phyloP scores from a whole-genome alignment of 2,329 filamentous ascomycete species.

The Furcasterigmium furcatum region DNA sequence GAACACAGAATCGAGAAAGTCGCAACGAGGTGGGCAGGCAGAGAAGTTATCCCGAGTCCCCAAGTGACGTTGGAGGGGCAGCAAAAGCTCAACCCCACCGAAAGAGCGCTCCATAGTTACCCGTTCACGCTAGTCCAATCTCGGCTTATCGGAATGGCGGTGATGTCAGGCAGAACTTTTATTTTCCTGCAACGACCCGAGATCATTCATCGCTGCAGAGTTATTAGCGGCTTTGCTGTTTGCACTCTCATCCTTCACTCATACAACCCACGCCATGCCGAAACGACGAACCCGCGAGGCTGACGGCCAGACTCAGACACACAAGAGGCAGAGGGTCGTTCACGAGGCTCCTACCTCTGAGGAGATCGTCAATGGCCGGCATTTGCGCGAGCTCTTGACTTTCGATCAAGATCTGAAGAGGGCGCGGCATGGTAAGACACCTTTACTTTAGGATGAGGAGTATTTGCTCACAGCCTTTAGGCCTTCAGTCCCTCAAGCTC shows the following conservation, averaged over 20 bases:
- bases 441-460: not conserved
- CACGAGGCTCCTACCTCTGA: constrained; percentile 57
- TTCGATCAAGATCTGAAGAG: constrained; percentile 69
- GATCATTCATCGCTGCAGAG: no score
- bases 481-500: constrained; percentile 65
- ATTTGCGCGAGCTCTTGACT: constrained; percentile 64
- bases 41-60: no score
- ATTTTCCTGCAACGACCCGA: no score
- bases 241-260: not conserved
- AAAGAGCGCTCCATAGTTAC: not conserved
- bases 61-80: not conserved
- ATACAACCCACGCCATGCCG: constrained; percentile 29
- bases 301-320: constrained; percentile 36
- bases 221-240: no score
- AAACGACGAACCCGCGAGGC: constrained; percentile 38
- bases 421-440: constrained; percentile 58
- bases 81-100: not conserved
- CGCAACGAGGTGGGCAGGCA: not conserved
- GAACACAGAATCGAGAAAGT: no score
- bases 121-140: constrained; percentile 7
- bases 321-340: constrained; percentile 54
- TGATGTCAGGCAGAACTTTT: constrained; percentile 13
- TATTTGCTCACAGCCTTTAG: constrained; percentile 27
- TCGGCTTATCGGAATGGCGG: constrained; percentile 5
- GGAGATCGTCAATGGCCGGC: constrained; percentile 59